Conservation (phyloP, 2,329 filamentous ascomycete species). For the Phialocephala subalpina region DNA sequence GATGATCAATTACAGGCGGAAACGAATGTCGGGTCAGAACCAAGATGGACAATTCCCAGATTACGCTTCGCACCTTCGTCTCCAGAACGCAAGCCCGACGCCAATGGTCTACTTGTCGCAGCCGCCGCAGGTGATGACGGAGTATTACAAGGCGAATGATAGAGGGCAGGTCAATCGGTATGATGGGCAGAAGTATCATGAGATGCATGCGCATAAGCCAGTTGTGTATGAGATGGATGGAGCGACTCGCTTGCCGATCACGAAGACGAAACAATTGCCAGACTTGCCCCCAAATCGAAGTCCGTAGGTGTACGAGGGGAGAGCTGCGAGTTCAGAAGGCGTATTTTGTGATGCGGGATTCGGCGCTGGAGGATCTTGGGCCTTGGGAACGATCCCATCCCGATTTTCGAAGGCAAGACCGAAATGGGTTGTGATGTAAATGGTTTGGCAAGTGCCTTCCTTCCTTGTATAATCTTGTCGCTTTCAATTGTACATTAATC, state of each 20-base stretch:
- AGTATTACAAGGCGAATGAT: conserved; percentile 13
- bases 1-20: conserved; percentile 16
- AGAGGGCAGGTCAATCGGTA: conserved; percentile 11
- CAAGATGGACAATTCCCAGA: conserved; percentile 8
- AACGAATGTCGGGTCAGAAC: conserved; percentile 14
- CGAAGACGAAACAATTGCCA: conserved; percentile 17
- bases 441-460: no score
- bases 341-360: no score
- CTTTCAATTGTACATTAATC: no score
- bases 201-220: conserved; percentile 7
- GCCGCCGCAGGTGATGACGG: conserved; percentile 7
- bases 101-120: conserved; percentile 25
- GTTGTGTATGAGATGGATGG: conserved; percentile 23
- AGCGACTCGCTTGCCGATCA: background rate
- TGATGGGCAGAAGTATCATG: background rate
- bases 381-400: no score
- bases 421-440: no score
- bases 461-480: no score
- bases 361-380: no score
- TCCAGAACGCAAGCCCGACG: conserved; percentile 19
- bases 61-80: conserved; percentile 21
- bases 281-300: conserved; percentile 4
- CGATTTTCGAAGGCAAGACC: no score
- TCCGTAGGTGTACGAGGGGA: background rate
- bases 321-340: background rate